Conservation (phyloP, 2,329 filamentous ascomycete species). For the Rachicladosporium sp. region DNA sequence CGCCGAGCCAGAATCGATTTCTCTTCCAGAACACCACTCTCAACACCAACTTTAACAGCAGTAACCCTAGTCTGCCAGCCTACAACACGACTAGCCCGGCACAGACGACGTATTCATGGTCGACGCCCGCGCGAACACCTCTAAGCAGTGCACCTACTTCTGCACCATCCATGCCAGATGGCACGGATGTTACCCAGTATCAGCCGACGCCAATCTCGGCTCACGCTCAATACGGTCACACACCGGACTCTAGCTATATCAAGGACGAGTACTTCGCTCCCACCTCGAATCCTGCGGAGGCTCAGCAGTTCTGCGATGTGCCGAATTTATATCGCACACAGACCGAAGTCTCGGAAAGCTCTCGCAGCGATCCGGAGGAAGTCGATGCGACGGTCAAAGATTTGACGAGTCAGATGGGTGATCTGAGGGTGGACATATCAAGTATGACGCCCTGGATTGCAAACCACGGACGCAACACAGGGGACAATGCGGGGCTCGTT, state of each 20-base stretch:
- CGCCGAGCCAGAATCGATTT: constrained; percentile 16
- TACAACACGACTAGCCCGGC: constrained; percentile 3
- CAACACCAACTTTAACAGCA: constrained; percentile 4
- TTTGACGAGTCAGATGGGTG: constrained; percentile 55
- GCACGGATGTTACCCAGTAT: neutral
- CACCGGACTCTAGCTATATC: too few species aligned
- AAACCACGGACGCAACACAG: constrained; percentile 43
- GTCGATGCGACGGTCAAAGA: constrained; percentile 20
- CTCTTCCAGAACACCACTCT: constrained; percentile 18
- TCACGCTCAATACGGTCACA: too few species aligned
- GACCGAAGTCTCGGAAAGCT: constrained; percentile 16
- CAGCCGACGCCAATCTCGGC: too few species aligned
- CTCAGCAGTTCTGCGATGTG: neutral
- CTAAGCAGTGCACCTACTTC: constrained; percentile 9
- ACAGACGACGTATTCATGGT: constrained; percentile 5
- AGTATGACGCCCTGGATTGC: constrained; percentile 84
- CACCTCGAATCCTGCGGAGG: too few species aligned
- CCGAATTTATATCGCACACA: constrained; percentile 12
- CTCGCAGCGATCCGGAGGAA: constrained; percentile 21
- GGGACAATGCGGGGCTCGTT: constrained; percentile 46
- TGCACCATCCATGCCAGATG: constrained; percentile 6
- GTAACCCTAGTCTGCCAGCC: neutral
- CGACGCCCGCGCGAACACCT: constrained; percentile 2
- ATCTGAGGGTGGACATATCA: constrained; percentile 74
- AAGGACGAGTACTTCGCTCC: too few species aligned